Base-by-base conservation (phyloP, 352 stramenopile species). In the Phytophthora capsici region DNA sequence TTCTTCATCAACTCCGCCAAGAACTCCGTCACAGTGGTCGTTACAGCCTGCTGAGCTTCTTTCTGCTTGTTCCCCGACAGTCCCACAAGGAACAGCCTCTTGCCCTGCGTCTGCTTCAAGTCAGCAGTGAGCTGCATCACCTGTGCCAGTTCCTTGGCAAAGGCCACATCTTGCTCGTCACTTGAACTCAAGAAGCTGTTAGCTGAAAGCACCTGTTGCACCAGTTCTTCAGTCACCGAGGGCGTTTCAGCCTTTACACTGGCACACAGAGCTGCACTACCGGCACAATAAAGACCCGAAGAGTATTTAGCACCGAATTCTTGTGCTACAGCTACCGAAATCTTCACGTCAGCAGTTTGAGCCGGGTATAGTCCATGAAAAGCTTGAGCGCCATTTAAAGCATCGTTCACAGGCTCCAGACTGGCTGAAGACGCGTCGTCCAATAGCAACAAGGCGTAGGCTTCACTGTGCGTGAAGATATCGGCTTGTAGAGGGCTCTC, bases 401-500 rank as follows among this genome's bases (percentile, higher is more conserved):
- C 56, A 16, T 63, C 55, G 52, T 78, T 47, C 1, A 85, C 26
- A 2, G 61, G 32, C 16, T 55, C 23, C 19, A 82, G 25, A 48
- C 62, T 62, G 4, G 46, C 16, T 1, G 44, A 41, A n/a, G 66
- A 64, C 22, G 32, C 26, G 13, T 68, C 62, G 17, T 77, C 67
- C n/a, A 81, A 50, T 36, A 80, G 55, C 6, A 86, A 23, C 10
- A 83, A 23, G 13, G 74, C 74, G 37, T 78, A 80, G 1, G 60
- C 63, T 30, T 75, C 43, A 9, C 66, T 69, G 32, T 73, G 65
- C 28, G 63, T 55, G 54, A 86, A 83, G 2, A 86, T 10, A 43
- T 86, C 77, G 37, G 74, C 71, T 48, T 86, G 74, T 8, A 86
- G 30, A 8, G 74, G 77, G 44, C 40, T 69, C 56, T 64, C 43